Evolutionary conservation across 805 yeast species (phyloP).

Genomic region (Kluyveromyces lactis): DNA sequence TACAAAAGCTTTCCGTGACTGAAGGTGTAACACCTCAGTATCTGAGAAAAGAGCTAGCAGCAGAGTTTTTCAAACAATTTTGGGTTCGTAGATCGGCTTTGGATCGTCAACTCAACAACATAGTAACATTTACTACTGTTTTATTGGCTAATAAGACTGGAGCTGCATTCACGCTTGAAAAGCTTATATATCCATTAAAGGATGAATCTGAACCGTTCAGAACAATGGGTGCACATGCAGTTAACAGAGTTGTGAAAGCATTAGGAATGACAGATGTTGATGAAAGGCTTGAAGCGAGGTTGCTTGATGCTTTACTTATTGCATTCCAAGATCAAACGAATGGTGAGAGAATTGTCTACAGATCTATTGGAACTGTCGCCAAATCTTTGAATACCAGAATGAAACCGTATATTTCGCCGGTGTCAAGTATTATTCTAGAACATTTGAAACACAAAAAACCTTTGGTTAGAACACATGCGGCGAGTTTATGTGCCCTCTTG

Average conservation of each 20-base stretch:
- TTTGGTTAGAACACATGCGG: slow-evolving; percentile 73
- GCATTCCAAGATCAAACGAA: slow-evolving; percentile 74
- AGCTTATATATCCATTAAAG: slow-evolving; percentile 50
- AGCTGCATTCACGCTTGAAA: slow-evolving; percentile 47
- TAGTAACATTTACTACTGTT: slow-evolving; percentile 67
- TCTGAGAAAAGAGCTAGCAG: slow-evolving; percentile 43
- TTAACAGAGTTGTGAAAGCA: slow-evolving; percentile 43
- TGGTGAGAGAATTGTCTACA: slow-evolving; percentile 47
- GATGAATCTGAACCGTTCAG: slow-evolving; percentile 81
- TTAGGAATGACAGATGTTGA: slow-evolving; percentile 54
- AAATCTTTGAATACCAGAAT: slow-evolving; percentile 54
- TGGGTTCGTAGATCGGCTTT: slow-evolving; percentile 81
- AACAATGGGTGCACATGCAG: slow-evolving; percentile 67
- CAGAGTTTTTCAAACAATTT: slow-evolving; percentile 58
- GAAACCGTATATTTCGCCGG: slow-evolving; percentile 63
- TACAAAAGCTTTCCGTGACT: slow-evolving; percentile 57
- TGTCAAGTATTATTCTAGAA: slow-evolving; percentile 63
- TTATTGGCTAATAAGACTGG: slow-evolving; percentile 64
- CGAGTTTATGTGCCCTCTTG: slow-evolving; percentile 60
- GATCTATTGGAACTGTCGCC: slow-evolving; percentile 57
- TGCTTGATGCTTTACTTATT: slow-evolving; percentile 72
- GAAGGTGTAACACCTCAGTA: slow-evolving; percentile 47
- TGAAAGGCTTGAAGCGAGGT: slow-evolving; percentile 50
- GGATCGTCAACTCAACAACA: slow-evolving; percentile 46
- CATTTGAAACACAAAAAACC: slow-evolving; percentile 65